A percentile compares a stretch with the other conserved stretches of the same genome.
These are phyloP conservation scores for Hypoxylon sp. DNA, from an alignment of 2,329 filamentous ascomycete genomes.

Conservation along the genomic window DNA sequence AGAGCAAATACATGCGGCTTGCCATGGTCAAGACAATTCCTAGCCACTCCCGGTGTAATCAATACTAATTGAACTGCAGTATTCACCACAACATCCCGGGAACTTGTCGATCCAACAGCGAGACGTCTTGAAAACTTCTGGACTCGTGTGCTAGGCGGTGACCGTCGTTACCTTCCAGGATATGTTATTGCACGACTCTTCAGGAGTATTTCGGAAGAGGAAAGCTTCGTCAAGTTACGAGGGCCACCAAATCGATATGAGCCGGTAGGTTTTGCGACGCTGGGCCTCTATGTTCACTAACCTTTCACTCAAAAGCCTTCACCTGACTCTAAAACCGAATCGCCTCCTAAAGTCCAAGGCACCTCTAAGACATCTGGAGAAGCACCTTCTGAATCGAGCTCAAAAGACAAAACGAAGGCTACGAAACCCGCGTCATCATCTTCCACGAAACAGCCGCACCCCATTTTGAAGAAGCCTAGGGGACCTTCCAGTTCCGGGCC, in stretches of 20 bases:
- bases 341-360: slow-evolving; percentile 30
- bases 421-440: slow-evolving; percentile 56
- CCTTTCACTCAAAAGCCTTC: slow-evolving; percentile 46
- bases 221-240: slow-evolving; percentile 69
- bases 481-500: slow-evolving; percentile 68
- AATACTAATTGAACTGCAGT: slow-evolving; percentile 59
- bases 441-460: slow-evolving; percentile 66
- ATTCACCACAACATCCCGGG: slow-evolving; percentile 72
- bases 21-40: slow-evolving; percentile 64
- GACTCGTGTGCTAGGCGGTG: slow-evolving; percentile 76
- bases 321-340: slow-evolving; percentile 43
- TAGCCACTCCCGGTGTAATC: slow-evolving; percentile 29
- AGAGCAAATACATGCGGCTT: slow-evolving; percentile 69
- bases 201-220: slow-evolving; percentile 70
- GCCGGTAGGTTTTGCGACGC: slow-evolving; percentile 59
- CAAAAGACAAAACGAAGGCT: slow-evolving; percentile 44
- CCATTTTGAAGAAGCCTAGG: slow-evolving; percentile 73
- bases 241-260: slow-evolving; percentile 70
- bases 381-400: slow-evolving; percentile 43
- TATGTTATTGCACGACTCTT: slow-evolving; percentile 69
- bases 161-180: slow-evolving; percentile 68
- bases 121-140: slow-evolving; percentile 75
- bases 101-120: slow-evolving; percentile 73
- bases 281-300: slow-evolving; percentile 37
- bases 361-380: slow-evolving; percentile 27